phyloP scores from a whole-genome alignment of 768 basidiomycete species.

The Russula foetens region DNA sequence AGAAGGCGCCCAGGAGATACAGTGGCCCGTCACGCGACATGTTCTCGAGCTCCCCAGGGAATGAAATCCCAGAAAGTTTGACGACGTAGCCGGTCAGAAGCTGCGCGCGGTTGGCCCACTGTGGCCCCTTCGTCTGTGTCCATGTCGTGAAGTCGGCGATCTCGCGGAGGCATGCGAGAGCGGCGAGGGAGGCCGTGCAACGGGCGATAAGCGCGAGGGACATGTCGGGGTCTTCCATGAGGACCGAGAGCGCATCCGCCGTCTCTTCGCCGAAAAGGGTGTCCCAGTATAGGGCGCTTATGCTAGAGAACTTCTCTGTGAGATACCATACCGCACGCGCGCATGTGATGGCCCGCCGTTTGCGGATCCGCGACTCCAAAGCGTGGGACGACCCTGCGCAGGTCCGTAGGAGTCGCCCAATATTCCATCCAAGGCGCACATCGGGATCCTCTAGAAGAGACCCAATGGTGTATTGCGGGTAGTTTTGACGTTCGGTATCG shows the following conservation, averaged over 20 bases:
- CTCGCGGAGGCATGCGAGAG: conserved; percentile 9
- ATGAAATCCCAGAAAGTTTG: background rate
- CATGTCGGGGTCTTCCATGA: background rate
- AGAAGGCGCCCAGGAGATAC: background rate
- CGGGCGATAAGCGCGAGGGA: background rate
- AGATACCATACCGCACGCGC: conserved; percentile 6
- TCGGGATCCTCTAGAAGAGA: conserved; percentile 6
- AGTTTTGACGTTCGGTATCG: background rate
- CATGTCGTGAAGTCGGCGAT: background rate
- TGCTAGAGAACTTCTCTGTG: conserved; percentile 10
- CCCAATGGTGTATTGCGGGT: conserved; percentile 10
- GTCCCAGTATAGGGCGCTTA: conserved; percentile 6
- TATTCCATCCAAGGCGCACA: conserved; percentile 14
- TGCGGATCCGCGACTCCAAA: background rate
- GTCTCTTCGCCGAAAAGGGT: conserved; percentile 11
- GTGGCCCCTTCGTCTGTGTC: background rate
- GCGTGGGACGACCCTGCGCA: background rate
- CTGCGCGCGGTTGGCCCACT: background rate
- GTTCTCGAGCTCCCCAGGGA: background rate
- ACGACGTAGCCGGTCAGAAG: background rate
- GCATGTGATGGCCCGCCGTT: conserved; percentile 2
- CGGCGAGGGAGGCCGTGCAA: conserved; percentile 6
- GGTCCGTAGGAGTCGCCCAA: conserved; percentile 12
- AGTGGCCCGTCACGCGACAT: conserved; percentile 1
- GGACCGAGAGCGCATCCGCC: conserved; percentile 2